Percentiles rank a stretch among this genome's conserved stretches.
Conservation (phyloP, 2,329 filamentous ascomycete species). For the Amesomyces nigricolor region DNA sequence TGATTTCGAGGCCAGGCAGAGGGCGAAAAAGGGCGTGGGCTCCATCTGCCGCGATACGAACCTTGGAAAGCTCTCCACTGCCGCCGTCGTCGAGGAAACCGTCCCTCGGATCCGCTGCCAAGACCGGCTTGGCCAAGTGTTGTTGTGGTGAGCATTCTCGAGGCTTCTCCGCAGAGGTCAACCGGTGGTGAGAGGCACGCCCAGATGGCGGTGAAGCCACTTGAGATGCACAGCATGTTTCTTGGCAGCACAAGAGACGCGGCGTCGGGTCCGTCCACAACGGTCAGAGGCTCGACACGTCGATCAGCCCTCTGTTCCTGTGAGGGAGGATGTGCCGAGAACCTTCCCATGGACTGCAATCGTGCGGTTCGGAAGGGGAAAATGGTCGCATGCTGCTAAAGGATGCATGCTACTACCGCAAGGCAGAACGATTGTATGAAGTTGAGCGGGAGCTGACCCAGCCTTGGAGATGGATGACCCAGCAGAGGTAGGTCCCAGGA, state of each 20-base stretch:
- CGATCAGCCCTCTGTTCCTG: neutral
- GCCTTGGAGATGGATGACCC: neutral
- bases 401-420: neutral
- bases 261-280: neutral
- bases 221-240: conserved; percentile 5
- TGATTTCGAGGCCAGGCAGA: too few species aligned
- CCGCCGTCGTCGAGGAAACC: conserved; percentile 4
- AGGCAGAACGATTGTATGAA: conserved; percentile 1
- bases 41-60: conserved; percentile 14
- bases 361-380: neutral
- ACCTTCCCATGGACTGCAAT: conserved; percentile 2
- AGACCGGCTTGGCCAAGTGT: neutral
- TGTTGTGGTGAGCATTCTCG: neutral
- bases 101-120: conserved; percentile 3
- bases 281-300: conserved; percentile 5
- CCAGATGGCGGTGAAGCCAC: conserved; percentile 13
- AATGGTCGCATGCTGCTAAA: conserved; percentile 14
- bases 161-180: neutral
- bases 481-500: neutral
- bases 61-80: conserved; percentile 11
- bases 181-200: neutral
- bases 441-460: neutral
- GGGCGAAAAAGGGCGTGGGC: neutral
- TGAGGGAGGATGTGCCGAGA: neutral
- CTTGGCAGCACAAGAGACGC: conserved; percentile 8